Base-by-base conservation (phyloP, 352 stramenopile species). In the Thalassiosira exigua region DNA sequence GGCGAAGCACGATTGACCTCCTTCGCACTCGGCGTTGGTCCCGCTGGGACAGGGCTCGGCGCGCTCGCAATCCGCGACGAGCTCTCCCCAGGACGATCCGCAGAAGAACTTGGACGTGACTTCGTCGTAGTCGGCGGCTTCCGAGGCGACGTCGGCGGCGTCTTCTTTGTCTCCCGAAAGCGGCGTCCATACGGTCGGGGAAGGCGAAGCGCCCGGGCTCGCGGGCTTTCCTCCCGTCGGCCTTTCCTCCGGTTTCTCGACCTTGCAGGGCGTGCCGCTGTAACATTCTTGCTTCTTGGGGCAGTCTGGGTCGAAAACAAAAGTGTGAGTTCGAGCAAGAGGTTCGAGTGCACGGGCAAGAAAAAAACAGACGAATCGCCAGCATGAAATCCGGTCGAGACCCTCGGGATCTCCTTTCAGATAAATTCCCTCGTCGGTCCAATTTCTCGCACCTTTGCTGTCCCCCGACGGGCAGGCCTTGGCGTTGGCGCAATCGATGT, bases 31-130 rank as follows among this genome's bases (percentile, higher is more conserved):
- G 29, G 57, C 69, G 30, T 87, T 72, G 33, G 75, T 81, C 30
- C 87, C 90, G 60, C 65, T 81, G 11, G 90, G 90, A 79, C 90
- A 94, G 7, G 84, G 86, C 30, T 65, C 80, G 7, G 67, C 75
- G n/a, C 52, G 29, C 17, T 79, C 81, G 76, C 90, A 94, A 54
- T 72, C 80, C 39, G 79, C 39, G 4, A 85, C 64, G 17, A 89
- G 58, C 69, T 89, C 73, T 52, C 81, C 76, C 86, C 86, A 94
- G 50, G 84, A 82, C 5, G 29, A 71, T 21, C 87, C 90, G 46
- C 90, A 94, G 76, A 88, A 94, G 74, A 91, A 93, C 69, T 93
- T 82, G 2, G 79, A 81, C 44, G 57, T 52, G 4, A 75, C 44
- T 54, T 81, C 64, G 39, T 83, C 69, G 9, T 67, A 53, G 57